phyloP scores from a whole-genome alignment of 495 filamentous ascomycete genomes.

The Penicillium ochrochloron region DNA sequence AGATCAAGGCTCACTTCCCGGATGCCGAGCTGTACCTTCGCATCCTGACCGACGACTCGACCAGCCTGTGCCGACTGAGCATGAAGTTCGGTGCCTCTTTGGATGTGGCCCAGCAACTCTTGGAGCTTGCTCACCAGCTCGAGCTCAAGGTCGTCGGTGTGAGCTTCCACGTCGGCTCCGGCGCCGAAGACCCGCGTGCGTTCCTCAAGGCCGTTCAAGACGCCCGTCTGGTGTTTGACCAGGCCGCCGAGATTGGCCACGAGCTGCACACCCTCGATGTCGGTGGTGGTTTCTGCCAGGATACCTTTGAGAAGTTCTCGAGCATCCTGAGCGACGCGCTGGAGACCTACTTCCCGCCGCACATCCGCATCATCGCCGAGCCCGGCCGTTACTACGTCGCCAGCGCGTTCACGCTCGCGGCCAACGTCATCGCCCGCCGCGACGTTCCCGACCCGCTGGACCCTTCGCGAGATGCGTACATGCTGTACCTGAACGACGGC shows the following conservation, averaged over 20 bases:
- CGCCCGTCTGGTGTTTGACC: constrained; percentile 86
- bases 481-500: constrained; percentile 96
- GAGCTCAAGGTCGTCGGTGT: constrained; percentile 95
- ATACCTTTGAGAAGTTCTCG: constrained; percentile 91
- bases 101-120: constrained; percentile 75
- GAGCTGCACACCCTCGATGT: constrained; percentile 88
- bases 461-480: constrained; percentile 70
- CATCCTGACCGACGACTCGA: constrained; percentile 94
- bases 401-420: constrained; percentile 89
- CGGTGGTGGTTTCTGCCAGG: constrained; percentile 86
- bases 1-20: constrained; percentile 90
- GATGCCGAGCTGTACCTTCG: constrained; percentile 89
- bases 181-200: constrained; percentile 85
- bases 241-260: constrained; percentile 77
- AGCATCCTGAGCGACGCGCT: constrained; percentile 76
- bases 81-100: constrained; percentile 94
- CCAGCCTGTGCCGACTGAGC: constrained; percentile 89
- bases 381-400: constrained; percentile 95
- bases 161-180: constrained; percentile 97
- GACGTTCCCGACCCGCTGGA: constrained; percentile 68
- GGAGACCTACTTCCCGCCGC: constrained; percentile 83
- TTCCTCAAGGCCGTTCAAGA: constrained; percentile 91
- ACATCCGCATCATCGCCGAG: constrained; percentile 90
- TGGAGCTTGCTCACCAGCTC: constrained; percentile 82
- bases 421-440: constrained; percentile 94